Conservation (phyloP, 164 flowering plant genomes). For the Vitis rotundifolia region DNA sequence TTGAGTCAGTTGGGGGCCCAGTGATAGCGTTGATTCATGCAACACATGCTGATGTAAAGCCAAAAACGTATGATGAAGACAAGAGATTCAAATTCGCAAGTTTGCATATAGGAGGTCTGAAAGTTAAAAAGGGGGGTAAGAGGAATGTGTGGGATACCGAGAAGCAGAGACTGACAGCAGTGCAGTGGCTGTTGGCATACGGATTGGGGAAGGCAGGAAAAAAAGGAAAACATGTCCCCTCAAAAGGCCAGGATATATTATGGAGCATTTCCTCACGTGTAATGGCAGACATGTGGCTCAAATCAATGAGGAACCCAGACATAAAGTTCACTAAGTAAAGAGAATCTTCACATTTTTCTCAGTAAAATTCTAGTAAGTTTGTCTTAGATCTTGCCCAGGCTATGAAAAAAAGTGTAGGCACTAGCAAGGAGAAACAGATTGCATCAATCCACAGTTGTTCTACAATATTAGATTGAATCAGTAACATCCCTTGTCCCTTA, state of each 20-base stretch:
- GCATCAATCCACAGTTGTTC: no score
- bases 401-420: no score
- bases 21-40: slow-evolving; percentile 64
- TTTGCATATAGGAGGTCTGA: slow-evolving; percentile 80
- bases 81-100: slow-evolving; percentile 64
- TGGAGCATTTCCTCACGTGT: slow-evolving; percentile 92
- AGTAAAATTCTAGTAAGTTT: background rate
- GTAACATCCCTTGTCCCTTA: no score
- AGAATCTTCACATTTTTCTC: background rate
- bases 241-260: slow-evolving; percentile 55
- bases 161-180: slow-evolving; percentile 80
- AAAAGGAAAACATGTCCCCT: slow-evolving; percentile 37
- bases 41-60: slow-evolving; percentile 21
- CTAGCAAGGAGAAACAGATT: background rate
- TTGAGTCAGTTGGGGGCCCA: slow-evolving; percentile 86
- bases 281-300: slow-evolving; percentile 97
- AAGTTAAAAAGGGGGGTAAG: slow-evolving; percentile 44
- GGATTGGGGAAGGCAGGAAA: slow-evolving; percentile 69
- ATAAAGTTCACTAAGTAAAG: slow-evolving; percentile 55
- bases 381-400: no score
- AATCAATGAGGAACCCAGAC: slow-evolving; percentile 85
- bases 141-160: slow-evolving; percentile 72
- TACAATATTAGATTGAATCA: no score
- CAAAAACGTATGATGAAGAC: slow-evolving; percentile 38
- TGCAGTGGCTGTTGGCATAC: slow-evolving; percentile 86